Evolutionary conservation across 495 filamentous ascomycete species (phyloP).

Genomic region (Saxophila tyrrhenica): DNA sequence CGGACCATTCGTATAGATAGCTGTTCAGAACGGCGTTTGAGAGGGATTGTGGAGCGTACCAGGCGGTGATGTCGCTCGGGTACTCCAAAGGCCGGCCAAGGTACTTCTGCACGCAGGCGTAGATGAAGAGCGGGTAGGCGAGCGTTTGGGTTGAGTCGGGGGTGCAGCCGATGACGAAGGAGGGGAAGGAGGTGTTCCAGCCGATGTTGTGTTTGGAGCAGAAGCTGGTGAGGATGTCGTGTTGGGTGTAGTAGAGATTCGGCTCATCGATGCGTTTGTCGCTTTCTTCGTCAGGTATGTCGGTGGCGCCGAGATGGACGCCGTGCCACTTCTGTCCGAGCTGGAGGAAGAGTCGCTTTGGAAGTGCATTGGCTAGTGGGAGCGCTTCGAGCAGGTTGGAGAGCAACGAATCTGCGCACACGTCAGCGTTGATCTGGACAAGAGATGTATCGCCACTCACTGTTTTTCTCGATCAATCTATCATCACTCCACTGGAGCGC

Average conservation of each 20-base stretch:
- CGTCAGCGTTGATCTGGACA: not conserved
- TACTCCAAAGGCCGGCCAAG: conserved; percentile 31
- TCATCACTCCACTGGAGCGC: conserved; percentile 9
- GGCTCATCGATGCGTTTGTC: conserved; percentile 32
- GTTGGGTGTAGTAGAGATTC: conserved; percentile 44
- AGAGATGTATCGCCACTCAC: conserved; percentile 9
- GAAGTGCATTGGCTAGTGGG: conserved; percentile 28
- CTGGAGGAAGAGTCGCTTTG: conserved; percentile 39
- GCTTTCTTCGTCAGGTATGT: conserved; percentile 33
- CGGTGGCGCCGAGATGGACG: conserved; percentile 37
- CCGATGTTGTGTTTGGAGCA: conserved; percentile 22
- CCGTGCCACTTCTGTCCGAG: conserved; percentile 15
- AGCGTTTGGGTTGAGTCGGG: conserved; percentile 38
- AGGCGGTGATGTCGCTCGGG: conserved; percentile 32
- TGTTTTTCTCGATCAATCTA: conserved; percentile 25
- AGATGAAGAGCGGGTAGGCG: conserved; percentile 35
- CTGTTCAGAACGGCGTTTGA: conserved; percentile 33
- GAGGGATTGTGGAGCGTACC: conserved; percentile 32
- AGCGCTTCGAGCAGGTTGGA: conserved; percentile 37
- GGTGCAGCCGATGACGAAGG: conserved; percentile 39
- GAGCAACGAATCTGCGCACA: conserved; percentile 22
- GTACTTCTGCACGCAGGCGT: conserved; percentile 35
- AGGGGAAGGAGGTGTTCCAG: conserved; percentile 35
- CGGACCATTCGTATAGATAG: conserved; percentile 41
- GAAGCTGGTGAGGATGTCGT: conserved; percentile 34